Base-by-base conservation (phyloP, 208 protist genomes). In the Tritrichomonas musculus region DNA sequence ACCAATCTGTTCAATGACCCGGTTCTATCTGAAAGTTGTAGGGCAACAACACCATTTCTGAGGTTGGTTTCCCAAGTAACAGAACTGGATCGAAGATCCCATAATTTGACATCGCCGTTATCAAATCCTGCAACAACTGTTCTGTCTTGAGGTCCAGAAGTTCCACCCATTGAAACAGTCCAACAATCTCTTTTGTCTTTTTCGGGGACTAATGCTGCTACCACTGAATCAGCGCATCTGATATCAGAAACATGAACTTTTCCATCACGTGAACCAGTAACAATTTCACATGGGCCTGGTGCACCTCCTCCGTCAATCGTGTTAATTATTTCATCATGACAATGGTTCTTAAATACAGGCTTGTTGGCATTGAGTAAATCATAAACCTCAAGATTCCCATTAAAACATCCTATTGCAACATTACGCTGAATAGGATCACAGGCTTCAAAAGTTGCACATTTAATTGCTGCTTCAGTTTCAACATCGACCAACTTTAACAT, bases 71-170 rank as follows among this genome's bases (percentile, higher is more conserved):
- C 94, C 92, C 92, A 95, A 30, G 65, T 55, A 22, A 96, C 33
- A 57, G 92, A 93, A 66, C 92, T 93, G 13, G 93, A 73, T 25
- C 92, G 27, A 14, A 96, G 53, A 82, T 96, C 95, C 47, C 95
- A 93, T n/a, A 96, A 64, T 44, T 96, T 96, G 0, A 96, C 39
- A 93, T 96, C 95, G n/a, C 95, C 95, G 92, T 95, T 96, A 92
- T 96, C 95, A 88, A 95, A 96, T 33, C 95, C 95, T 0, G 93
- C 93, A 33, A 72, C 50, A n/a, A 96, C 94, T 44, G 77, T 47
- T 22, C 95, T 69, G 27, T 94, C 93, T 22, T 60, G 53, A 47
- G 93, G 92, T 30, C 64, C 65, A 66, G 93, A 92, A 44, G 95
- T 92, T 30, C 94, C 93, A 57, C 95, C 95, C 60, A 95, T 95